Base-by-base conservation (phyloP, 768 basidiomycete genomes). In the Tricholoma hemisulphureum region DNA sequence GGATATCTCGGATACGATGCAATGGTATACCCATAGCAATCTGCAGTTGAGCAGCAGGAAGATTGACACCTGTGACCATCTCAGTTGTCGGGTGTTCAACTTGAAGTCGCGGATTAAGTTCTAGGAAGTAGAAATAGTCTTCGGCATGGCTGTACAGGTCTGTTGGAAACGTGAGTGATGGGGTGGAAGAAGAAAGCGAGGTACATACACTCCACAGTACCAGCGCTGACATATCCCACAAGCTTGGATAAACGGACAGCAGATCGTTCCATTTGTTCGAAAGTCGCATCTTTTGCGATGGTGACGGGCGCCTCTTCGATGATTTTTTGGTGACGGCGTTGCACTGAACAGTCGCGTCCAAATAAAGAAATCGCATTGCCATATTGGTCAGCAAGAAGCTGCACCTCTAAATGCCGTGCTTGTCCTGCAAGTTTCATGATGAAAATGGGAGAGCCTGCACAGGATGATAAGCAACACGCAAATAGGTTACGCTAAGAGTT, bases 31-130 rank as follows among this genome's bases (percentile, higher is more conserved):
- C 97, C 97, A 99, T 99, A 24, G 97, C 93, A 62, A 99, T 80
- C 71, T 98, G 96, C 48, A 98, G 84, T 71, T 99, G 97, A 10
- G 97, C 92, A 55, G 95, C 95, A 23, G 97, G 97, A 52, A 99
- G 84, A 73, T 98, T 97, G 76, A 98, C 96, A 9, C 97, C 97
- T 4, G 91, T 88, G n/a, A 98, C 97, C 93, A 98, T 99, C 74
- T 99, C 97, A 20, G 97, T 99, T 10, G 97, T 99, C 9, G 97
- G 97, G 73, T 99, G 97, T 77, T 99, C 97, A 67, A 99, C 97
- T 77, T 99, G 97, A 20, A 99, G 88, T 82, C 97, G 95, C 46
- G 97, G 97, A 73, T 99, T 99, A 59, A 99, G 85, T 74, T 99
- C 97, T 61, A 99, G 83, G 83, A 99, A 99, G 78, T 90, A 93